Percentiles rank a stretch among this genome's conserved stretches.
Evolutionary conservation across 306 rosid genomes (phyloP).

Genomic region (Sindora glabra): DNA sequence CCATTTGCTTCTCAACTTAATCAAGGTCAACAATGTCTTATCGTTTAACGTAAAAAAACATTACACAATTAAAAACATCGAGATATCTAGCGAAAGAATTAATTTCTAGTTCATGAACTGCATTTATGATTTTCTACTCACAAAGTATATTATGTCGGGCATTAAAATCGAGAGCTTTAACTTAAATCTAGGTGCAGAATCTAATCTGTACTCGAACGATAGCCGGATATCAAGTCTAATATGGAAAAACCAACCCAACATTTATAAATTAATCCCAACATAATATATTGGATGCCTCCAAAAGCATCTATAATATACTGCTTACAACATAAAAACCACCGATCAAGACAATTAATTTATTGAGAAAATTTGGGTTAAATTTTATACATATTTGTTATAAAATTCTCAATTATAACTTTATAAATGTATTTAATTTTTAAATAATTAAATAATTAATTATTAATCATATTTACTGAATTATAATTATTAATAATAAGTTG

Average conservation of each 20-base stretch:
- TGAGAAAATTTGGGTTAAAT: no score
- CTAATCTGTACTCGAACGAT: constrained; percentile 13
- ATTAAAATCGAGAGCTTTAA: background rate
- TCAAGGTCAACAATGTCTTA: background rate
- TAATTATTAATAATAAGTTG: no score
- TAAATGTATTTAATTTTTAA: no score
- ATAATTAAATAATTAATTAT: no score
- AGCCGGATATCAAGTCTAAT: background rate
- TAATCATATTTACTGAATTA: no score
- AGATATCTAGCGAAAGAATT: background rate
- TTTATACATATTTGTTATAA: no score
- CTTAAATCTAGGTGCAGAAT: constrained; percentile 17
- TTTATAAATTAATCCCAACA: background rate
- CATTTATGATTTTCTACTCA: background rate
- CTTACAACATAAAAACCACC: no score
- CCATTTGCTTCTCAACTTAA: background rate
- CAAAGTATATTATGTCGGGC: no score
- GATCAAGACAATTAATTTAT: no score
- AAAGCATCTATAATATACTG: no score
- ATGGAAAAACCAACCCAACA: background rate
- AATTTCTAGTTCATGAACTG: constrained; percentile 4
- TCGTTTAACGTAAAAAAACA: background rate
- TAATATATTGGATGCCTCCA: no score
- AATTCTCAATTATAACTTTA: no score
- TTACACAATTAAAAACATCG: background rate